These are phyloP conservation scores for Cordyceps tenuipes DNA, from an alignment of 2,329 filamentous ascomycete genomes.

Conservation along the genomic window DNA sequence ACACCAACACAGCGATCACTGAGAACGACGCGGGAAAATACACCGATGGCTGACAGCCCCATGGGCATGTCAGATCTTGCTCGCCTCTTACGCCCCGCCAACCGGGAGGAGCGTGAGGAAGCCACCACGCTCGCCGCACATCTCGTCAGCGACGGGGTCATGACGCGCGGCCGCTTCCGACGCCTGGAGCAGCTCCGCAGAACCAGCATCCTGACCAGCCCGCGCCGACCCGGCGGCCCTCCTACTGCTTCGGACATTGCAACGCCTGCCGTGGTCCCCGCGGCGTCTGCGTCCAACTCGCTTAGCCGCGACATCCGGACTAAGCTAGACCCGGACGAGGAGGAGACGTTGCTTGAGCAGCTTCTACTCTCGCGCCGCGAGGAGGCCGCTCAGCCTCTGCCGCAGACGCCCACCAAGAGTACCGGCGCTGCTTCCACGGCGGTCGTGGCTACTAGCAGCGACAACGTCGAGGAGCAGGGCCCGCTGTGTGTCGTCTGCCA, in stretches of 20 bases:
- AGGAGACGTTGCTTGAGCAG: conserved; percentile 52
- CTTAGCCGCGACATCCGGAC: conserved; percentile 14
- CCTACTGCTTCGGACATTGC: conserved; percentile 12
- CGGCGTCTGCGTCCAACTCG: neutral
- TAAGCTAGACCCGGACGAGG: conserved; percentile 48
- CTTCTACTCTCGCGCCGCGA: conserved; percentile 46
- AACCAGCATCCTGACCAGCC: conserved; percentile 47
- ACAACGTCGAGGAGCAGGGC: neutral
- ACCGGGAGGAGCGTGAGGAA: conserved; percentile 68
- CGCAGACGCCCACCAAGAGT: conserved; percentile 4
- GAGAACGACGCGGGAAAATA: conserved; percentile 37
- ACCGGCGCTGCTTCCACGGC: neutral
- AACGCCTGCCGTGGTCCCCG: neutral
- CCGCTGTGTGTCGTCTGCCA: conserved; percentile 94
- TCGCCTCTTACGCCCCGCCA: conserved; percentile 71
- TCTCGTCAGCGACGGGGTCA: conserved; percentile 58
- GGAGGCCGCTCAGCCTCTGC: conserved; percentile 6
- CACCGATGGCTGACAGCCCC: conserved; percentile 52
- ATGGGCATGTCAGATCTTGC: conserved; percentile 64
- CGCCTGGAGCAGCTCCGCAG: conserved; percentile 61
- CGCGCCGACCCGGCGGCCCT: conserved; percentile 17
- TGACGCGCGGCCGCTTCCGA: conserved; percentile 75
- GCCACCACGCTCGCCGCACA: conserved; percentile 75
- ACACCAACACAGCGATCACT: conserved; percentile 67
- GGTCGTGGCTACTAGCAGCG: conserved; percentile 42